These are phyloP conservation scores for Cladophialophora carrionii DNA, from an alignment of 2,329 filamentous ascomycete species.

Conservation along the genomic window DNA sequence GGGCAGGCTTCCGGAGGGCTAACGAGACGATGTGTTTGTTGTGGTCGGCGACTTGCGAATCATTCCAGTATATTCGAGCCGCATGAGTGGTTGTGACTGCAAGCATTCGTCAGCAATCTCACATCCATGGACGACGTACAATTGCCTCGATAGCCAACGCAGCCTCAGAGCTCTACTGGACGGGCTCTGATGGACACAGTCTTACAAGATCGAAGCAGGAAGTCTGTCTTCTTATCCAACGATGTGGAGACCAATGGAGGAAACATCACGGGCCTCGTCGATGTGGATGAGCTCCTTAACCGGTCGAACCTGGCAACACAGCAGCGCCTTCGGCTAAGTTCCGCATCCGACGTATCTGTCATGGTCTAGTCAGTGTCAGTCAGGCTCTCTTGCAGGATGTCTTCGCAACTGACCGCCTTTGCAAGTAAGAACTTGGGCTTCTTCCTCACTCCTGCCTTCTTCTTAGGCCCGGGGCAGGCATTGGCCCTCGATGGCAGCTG, in stretches of 20 bases:
- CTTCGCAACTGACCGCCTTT: not conserved
- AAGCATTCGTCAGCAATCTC: not conserved
- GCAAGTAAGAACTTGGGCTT: not conserved
- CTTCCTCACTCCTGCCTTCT: not conserved
- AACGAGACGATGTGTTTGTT: not conserved
- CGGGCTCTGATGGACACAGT: not conserved
- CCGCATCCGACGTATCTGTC: not conserved
- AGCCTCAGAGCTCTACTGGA: too few relatives aligned
- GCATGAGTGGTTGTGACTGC: not conserved
- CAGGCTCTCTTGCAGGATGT: not conserved
- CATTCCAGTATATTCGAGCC: slow-evolving; percentile 2
- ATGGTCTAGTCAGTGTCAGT: not conserved
- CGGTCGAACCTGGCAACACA: not conserved
- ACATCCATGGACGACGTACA: too few relatives aligned
- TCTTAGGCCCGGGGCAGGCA: too few relatives aligned
- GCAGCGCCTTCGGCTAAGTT: not conserved
- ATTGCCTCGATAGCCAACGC: too few relatives aligned
- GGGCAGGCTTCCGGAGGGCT: not conserved
- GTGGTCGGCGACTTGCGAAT: not conserved
- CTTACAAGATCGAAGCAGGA: slow-evolving; percentile 6
- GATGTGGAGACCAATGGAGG: not conserved
- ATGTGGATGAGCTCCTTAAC: not conserved
- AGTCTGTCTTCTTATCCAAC: slow-evolving; percentile 5
- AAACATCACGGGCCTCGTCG: not conserved
- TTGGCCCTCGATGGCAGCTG: not conserved